These are phyloP conservation scores for Colletotrichum godetiae DNA, from an alignment of 2,329 filamentous ascomycete species.

Conservation along the genomic window DNA sequence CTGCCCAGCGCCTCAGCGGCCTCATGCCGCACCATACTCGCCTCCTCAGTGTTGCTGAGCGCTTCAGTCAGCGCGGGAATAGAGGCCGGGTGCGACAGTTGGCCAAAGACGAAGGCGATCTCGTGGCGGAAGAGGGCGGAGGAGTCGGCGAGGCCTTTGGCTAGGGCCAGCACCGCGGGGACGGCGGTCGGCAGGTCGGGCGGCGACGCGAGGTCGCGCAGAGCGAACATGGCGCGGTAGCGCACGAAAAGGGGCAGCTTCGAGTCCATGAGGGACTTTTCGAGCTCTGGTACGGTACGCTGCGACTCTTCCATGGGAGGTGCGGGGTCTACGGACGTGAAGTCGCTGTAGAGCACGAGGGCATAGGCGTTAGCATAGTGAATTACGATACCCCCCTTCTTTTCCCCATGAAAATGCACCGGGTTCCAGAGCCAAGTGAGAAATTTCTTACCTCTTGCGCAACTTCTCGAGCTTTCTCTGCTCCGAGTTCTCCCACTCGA, in stretches of 20 bases:
- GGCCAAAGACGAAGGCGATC: constrained; percentile 97
- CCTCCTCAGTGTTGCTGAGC: constrained; percentile 83
- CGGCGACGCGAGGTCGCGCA: constrained; percentile 93
- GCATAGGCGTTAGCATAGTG: constrained; percentile 25
- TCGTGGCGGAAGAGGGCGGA: constrained; percentile 97
- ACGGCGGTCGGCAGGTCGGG: constrained; percentile 90
- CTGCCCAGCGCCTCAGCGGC: constrained; percentile 96
- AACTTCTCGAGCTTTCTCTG: constrained; percentile 79
- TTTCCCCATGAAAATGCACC: not conserved
- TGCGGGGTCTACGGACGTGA: constrained; percentile 94
- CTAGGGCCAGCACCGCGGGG: constrained; percentile 86
- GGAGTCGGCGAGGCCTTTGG: constrained; percentile 84
- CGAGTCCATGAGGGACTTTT: constrained; percentile 82
- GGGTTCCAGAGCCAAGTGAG: too few species aligned
- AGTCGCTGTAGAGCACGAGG: constrained; percentile 74
- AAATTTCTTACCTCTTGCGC: constrained; percentile 75
- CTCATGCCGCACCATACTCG: constrained; percentile 97
- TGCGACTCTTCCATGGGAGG: constrained; percentile 83
- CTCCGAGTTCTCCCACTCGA: constrained; percentile 90
- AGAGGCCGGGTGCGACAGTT: constrained; percentile 94
- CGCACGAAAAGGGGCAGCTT: constrained; percentile 85
- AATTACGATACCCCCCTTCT: constrained; percentile 9
- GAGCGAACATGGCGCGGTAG: constrained; percentile 97
- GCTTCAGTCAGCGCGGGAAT: constrained; percentile 88
- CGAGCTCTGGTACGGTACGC: constrained; percentile 78